Base-by-base conservation (phyloP, 148 eudicot genomes). In the Cornus controversa region DNA sequence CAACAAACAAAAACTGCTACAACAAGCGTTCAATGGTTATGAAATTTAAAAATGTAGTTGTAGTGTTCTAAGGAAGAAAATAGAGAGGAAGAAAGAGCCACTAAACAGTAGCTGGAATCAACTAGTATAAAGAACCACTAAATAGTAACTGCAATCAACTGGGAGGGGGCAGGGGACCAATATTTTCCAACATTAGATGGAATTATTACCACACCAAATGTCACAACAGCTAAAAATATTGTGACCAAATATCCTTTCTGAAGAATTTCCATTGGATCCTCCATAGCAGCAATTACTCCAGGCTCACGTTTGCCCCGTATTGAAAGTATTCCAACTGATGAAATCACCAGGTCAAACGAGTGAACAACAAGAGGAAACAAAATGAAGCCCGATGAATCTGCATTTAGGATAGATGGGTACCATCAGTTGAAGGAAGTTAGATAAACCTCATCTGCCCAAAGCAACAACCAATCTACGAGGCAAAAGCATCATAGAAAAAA, bases 341-440 rank as follows among this genome's bases (percentile, higher is more conserved):
- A 96, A 86, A 96, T 84, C 80, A 96, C 83, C 75, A 96, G 92
- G 87, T 96, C 99, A 75, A 96, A 96, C 65, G 99, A 91, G 82
- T 96, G 99, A 75, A 96, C 91, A 81, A 96, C 99, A 66, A 96
- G 92, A 72, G 99, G 99, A 85, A 96, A 96, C 89, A 96, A 85
- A 82, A 96, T 96, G 82, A 96, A 96, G 82, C 99, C 99, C 25
- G 99, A 88, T 67, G 99, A 98, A 89, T 93, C 99, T 96, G 98
- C 92, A 84, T 20, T 74, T 62, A 81, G 71, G 29, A n/a, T 31
- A 78, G 27, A 63, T 64, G 27, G 22, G 34, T 25, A 13, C 1
- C 65, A 73, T 26, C 16, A 75, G 26, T 36, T 47, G 74, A 69
- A 37, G 47, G 25, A 75, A 50, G 15, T 47, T 29, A 26, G 34